Percentiles rank a stretch among this genome's conserved stretches.
phyloP scores from a whole-genome alignment of 2,329 filamentous ascomycete genomes.

The Penicillium sp. region DNA sequence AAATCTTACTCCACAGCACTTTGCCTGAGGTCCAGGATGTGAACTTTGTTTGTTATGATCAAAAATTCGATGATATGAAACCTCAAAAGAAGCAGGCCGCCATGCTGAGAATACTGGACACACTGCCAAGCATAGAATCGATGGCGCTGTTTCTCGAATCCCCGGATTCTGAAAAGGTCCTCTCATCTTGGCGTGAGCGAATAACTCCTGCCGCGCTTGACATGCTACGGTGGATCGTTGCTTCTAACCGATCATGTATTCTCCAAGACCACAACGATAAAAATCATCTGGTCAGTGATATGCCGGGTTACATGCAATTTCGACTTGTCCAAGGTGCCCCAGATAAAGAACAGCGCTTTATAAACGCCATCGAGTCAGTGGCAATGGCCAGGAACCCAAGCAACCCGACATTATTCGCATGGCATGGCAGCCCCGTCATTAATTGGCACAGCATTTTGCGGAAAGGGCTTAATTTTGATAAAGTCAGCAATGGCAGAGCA shows the following conservation, averaged over 20 bases:
- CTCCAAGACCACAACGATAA: constrained; percentile 59
- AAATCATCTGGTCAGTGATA: constrained; percentile 60
- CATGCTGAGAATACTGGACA: constrained; percentile 38
- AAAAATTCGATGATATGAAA: constrained; percentile 43
- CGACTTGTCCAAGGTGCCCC: constrained; percentile 84
- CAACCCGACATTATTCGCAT: constrained; percentile 76
- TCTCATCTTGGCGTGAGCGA: constrained; percentile 57
- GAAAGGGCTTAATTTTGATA: constrained; percentile 72
- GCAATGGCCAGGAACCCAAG: constrained; percentile 39
- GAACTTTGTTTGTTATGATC: constrained; percentile 29
- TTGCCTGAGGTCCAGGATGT: neutral
- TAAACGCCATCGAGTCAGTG: constrained; percentile 56
- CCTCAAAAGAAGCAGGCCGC: constrained; percentile 26
- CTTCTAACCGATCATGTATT: constrained; percentile 85
- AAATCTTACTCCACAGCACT: neutral
- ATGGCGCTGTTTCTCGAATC: constrained; percentile 48
- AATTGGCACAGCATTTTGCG: constrained; percentile 94
- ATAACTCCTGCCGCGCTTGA: constrained; percentile 67
- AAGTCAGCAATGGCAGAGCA: constrained; percentile 63
- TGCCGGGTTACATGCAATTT: constrained; percentile 74
- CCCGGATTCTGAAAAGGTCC: constrained; percentile 24
- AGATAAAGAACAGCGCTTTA: constrained; percentile 78
- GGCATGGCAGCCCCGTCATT: constrained; percentile 73
- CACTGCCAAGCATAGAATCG: constrained; percentile 37
- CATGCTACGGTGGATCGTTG: constrained; percentile 81